Percentiles rank a stretch among this genome's conserved stretches.
Evolutionary conservation across 208 protist genomes (phyloP).

Genomic region (Acanthamoeba polyphaga): DNA sequence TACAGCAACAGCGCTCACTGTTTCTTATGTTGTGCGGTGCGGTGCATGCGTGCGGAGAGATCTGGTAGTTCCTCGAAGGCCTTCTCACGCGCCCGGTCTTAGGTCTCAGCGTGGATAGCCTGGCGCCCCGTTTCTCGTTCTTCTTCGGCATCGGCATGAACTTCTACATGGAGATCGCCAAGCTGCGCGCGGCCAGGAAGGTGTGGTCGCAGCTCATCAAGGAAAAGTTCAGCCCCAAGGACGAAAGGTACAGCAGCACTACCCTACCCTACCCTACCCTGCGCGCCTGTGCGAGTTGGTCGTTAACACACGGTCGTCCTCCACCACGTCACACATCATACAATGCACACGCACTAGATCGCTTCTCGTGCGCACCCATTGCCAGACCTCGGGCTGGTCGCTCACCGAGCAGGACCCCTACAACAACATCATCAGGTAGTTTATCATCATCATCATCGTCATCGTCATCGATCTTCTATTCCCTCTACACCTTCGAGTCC

Average conservation of each 20-base stretch:
- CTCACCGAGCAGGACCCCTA: slow-evolving; percentile 97
- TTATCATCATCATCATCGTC: no score
- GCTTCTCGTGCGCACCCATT: slow-evolving; percentile 96
- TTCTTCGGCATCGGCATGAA: slow-evolving; percentile 97
- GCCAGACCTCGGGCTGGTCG: slow-evolving; percentile 97
- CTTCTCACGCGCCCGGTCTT: not conserved
- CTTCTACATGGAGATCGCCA: slow-evolving; percentile 97
- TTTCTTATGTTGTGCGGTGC: not conserved
- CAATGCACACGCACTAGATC: not conserved
- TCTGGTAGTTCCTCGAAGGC: no score
- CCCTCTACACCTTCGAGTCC: not conserved
- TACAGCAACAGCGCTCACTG: not conserved
- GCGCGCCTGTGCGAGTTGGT: slow-evolving; percentile 81
- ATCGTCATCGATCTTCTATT: no score
- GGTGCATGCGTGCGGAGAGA: no score
- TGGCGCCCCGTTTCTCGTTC: slow-evolving; percentile 96
- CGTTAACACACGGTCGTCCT: no score
- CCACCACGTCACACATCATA: no score
- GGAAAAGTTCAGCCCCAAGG: slow-evolving; percentile 95
- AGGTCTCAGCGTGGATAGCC: slow-evolving; percentile 94
- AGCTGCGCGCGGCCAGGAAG: slow-evolving; percentile 95
- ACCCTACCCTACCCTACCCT: not conserved
- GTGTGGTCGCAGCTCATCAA: slow-evolving; percentile 96
- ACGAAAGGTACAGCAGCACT: slow-evolving; percentile 82
- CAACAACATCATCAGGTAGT: slow-evolving; percentile 96